A percentile compares a stretch with the other conserved stretches of the same genome.
Evolutionary conservation across 2,329 filamentous ascomycete genomes (phyloP).

Genomic region (Cladophialophora psammophila): DNA sequence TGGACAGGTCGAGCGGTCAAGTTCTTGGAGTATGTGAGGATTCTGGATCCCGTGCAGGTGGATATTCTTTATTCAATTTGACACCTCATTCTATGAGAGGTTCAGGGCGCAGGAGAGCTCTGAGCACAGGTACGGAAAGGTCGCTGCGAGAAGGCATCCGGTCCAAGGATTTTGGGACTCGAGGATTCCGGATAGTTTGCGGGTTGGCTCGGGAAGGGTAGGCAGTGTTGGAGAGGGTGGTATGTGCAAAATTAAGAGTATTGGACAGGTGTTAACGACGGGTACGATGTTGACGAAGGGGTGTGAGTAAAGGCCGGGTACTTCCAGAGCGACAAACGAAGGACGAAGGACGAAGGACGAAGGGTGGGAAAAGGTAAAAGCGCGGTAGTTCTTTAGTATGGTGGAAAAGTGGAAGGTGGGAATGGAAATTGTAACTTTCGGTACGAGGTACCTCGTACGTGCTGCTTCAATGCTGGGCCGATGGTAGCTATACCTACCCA

Average conservation of each 20-base stretch:
- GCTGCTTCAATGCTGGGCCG: neutral
- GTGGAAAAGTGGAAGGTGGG: slow-evolving; percentile 20
- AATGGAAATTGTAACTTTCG: slow-evolving; percentile 6
- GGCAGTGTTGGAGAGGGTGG: slow-evolving; percentile 3
- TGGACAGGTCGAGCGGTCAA: slow-evolving; percentile 6
- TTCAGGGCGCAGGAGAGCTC: neutral
- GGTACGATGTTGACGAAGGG: slow-evolving; percentile 11
- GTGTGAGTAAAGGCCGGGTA: slow-evolving; percentile 5
- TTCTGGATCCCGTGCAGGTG: neutral
- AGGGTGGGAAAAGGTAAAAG: slow-evolving; percentile 2
- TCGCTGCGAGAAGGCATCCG: slow-evolving; percentile 15
- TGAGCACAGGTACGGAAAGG: neutral
- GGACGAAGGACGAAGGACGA: slow-evolving; percentile 12
- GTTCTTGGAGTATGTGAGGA: slow-evolving; percentile 12
- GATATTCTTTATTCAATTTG: slow-evolving; percentile 12
- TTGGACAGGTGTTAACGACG: slow-evolving; percentile 12
- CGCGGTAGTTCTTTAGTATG: neutral
- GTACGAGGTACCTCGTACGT: no score
- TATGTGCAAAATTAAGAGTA: slow-evolving; percentile 20
- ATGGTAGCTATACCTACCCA: neutral
- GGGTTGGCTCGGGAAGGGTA: slow-evolving; percentile 11
- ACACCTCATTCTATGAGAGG: slow-evolving; percentile 13
- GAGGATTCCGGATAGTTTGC: neutral
- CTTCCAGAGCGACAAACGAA: slow-evolving; percentile 25
- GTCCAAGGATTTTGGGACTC: neutral